Evolutionary conservation across 192 early-diverging fungal species (phyloP).

Genomic region (Cetraspora pellucida): DNA sequence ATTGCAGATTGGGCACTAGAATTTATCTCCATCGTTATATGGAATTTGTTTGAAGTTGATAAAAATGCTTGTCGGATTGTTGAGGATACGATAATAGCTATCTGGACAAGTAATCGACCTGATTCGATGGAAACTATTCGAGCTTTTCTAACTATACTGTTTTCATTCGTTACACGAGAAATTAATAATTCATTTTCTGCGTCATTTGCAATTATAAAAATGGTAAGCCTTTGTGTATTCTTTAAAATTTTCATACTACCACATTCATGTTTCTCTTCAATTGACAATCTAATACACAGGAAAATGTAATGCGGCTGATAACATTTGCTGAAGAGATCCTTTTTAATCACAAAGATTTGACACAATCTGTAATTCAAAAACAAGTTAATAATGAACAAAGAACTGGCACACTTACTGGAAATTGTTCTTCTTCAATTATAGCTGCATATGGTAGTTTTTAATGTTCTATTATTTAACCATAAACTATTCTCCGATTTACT

Average conservation of each 20-base stretch:
- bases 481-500: no score
- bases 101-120: conserved; percentile 26
- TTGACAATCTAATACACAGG: background rate
- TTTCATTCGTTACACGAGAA: conserved; percentile 3
- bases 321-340: conserved; percentile 17
- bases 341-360: conserved; percentile 32
- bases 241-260: background rate
- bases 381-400: background rate
- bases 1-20: conserved; percentile 32
- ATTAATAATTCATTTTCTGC: background rate
- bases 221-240: background rate
- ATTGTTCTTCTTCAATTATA: conserved; percentile 24
- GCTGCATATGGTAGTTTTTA: conserved; percentile 22
- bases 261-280: background rate
- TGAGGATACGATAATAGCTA: conserved; percentile 24
- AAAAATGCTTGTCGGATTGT: background rate
- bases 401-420: background rate
- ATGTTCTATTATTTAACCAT: background rate
- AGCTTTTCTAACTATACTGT: conserved; percentile 4
- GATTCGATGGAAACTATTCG: conserved; percentile 22
- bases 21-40: conserved; percentile 19
- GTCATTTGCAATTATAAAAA: background rate
- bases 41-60: conserved; percentile 30
- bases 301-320: conserved; percentile 23
- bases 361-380: conserved; percentile 8